These are phyloP conservation scores for Dendryphion nanum DNA, from an alignment of 2,329 filamentous ascomycete species.

Conservation along the genomic window DNA sequence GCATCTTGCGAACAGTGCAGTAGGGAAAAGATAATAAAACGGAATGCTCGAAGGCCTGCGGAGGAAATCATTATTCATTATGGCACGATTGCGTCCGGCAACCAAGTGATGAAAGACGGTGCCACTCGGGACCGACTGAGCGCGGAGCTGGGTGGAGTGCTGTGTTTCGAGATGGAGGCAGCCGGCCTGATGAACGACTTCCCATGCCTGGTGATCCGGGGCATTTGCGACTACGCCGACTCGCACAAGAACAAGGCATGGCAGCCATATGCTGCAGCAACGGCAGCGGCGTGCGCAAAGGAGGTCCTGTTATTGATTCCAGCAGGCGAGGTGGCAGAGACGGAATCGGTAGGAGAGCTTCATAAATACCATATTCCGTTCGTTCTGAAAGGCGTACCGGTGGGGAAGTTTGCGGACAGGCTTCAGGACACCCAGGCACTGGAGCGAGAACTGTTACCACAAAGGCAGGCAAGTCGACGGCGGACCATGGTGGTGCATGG, in stretches of 20 bases:
- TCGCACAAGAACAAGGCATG: conserved; percentile 4
- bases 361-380: no score
- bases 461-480: no score
- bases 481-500: no score
- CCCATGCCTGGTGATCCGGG: conserved; percentile 3
- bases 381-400: no score
- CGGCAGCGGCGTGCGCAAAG: conserved; percentile 1
- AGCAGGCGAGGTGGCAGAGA: neutral
- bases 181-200: neutral
- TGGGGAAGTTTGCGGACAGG: no score
- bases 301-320: conserved; percentile 2
- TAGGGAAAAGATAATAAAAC: neutral
- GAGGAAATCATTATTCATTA: neutral
- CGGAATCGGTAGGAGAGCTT: neutral
- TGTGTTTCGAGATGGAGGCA: conserved; percentile 4
- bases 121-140: conserved; percentile 1
- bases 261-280: conserved; percentile 1
- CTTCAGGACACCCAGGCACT: no score
- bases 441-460: no score
- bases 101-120: conserved; percentile 1
- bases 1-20: neutral
- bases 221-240: conserved; percentile 6
- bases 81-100: conserved; percentile 1
- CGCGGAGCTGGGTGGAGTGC: neutral
- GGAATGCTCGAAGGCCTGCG: neutral